Base-by-base conservation (phyloP, 106 monocot genomes). In the Cymbidium sinense region DNA sequence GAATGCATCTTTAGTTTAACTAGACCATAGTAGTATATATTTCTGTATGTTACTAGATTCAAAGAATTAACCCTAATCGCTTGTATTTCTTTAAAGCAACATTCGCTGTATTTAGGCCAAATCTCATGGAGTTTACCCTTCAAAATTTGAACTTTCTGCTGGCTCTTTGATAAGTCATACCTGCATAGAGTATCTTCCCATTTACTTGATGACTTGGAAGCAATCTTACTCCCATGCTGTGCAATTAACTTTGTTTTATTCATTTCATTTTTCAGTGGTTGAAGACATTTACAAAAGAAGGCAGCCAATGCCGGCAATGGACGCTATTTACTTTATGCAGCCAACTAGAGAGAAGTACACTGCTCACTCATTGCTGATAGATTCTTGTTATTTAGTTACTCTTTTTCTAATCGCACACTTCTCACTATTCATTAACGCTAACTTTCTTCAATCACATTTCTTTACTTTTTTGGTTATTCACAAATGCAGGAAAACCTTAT, bases 321-420 rank as follows among this genome's bases (percentile, higher is more conserved):
- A 96, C 83, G 96, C 96, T 44, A 88, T 96, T 82, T 96, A 96
- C 74, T 96, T 96, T 80, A 94, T 96, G 27, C 96, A 94, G 81
- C 96, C 96, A 74, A 78, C 85, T 20, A 91, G 87, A 83, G 96
- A 96, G 71, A 96, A 96, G 96, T 96, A 90, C 83, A 31, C n/a
- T 17, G 41, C 47, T 58, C 64, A 50, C 47, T 84, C 50, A 81
- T 13, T 72, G 39, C 78, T 44, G 30, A 61, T 44, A 1, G 44
- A 74, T 74, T 74, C 27, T 6, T 28, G 19, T 73, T 31, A n/a
- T 31, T 51, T 20, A 27, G 33, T 61, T 52, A 28, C 17, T 74
- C 7, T 78, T 69, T 43, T 21, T 11, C 8, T 76, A 11, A 30
- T 27, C 61, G 17, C 51, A 33, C 30, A 17, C 28, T 51, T 31